A percentile compares a stretch with the other conserved stretches of the same genome.
These are phyloP conservation scores for Candida golubevii DNA, from an alignment of 805 yeast species.

Conservation along the genomic window DNA sequence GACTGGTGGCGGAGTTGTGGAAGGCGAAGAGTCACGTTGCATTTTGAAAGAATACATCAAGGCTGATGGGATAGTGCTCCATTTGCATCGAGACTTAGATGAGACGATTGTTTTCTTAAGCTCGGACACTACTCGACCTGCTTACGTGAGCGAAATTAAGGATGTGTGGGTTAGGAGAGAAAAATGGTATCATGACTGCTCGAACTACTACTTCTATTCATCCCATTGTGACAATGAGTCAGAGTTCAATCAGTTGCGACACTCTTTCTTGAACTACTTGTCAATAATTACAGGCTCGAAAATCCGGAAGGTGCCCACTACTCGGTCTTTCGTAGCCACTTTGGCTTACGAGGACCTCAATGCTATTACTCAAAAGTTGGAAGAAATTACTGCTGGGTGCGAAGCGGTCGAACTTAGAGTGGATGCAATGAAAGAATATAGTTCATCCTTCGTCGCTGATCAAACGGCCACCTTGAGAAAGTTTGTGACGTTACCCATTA, in stretches of 20 bases:
- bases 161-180: constrained; percentile 85
- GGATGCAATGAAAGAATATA: constrained; percentile 55
- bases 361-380: constrained; percentile 42
- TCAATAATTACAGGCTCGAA: constrained; percentile 56
- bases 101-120: constrained; percentile 73
- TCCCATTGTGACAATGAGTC: constrained; percentile 56
- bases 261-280: constrained; percentile 56
- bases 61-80: constrained; percentile 76
- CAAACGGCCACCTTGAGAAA: constrained; percentile 71
- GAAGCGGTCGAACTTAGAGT: constrained; percentile 83
- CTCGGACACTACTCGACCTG: constrained; percentile 83
- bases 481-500: constrained; percentile 64
- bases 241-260: constrained; percentile 55
- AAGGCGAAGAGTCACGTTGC: constrained; percentile 62
- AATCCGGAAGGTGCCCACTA: constrained; percentile 34
- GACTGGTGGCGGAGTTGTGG: constrained; percentile 97
- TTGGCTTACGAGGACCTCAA: constrained; percentile 63
- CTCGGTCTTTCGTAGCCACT: constrained; percentile 66
- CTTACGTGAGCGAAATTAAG: constrained; percentile 72
- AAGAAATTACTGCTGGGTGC: constrained; percentile 59
- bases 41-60: constrained; percentile 50
- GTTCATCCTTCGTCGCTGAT: constrained; percentile 56
- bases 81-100: constrained; percentile 81
- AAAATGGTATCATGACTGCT: constrained; percentile 71
- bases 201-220: constrained; percentile 73